Evolutionary conservation across 306 rosid genomes (phyloP).

Genomic region (Acacia acuminata): DNA sequence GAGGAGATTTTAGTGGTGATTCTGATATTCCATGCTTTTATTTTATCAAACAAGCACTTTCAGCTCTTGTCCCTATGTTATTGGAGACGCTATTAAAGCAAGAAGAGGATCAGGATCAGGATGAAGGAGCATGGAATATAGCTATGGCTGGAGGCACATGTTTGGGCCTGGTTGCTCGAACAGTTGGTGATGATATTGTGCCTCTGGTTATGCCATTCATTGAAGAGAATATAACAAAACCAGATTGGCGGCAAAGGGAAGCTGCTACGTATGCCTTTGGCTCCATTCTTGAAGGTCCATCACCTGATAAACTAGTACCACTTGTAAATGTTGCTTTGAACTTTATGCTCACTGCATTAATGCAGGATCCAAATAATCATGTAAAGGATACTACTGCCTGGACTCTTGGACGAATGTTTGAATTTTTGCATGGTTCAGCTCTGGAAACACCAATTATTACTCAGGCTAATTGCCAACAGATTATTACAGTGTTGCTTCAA

Average conservation of each 20-base stretch:
- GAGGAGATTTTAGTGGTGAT: conserved; percentile 79
- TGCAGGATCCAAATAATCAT: conserved; percentile 80
- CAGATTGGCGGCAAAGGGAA: conserved; percentile 95
- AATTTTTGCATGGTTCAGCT: conserved; percentile 86
- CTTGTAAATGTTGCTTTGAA: conserved; percentile 74
- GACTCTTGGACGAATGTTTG: conserved; percentile 96
- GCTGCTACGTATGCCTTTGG: conserved; percentile 98
- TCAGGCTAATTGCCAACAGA: conserved; percentile 77
- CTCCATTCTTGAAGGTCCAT: conserved; percentile 91
- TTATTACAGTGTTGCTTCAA: conserved; percentile 74
- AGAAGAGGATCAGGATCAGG: conserved; percentile 97
- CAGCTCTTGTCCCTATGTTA: conserved; percentile 81
- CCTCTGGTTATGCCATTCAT: conserved; percentile 93
- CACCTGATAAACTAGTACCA: conserved; percentile 84
- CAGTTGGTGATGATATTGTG: conserved; percentile 89
- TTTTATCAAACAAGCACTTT: conserved; percentile 86
- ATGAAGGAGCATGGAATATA: conserved; percentile 98
- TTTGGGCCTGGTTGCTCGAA: conserved; percentile 88
- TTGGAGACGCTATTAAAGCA: conserved; percentile 87
- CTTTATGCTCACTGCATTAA: conserved; percentile 82
- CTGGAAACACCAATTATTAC: conserved; percentile 79
- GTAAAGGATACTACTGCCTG: conserved; percentile 98
- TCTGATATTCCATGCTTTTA: conserved; percentile 84
- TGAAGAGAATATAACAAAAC: conserved; percentile 83
- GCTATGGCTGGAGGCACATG: conserved; percentile 99